Percentiles rank a stretch among this genome's conserved stretches.
These are phyloP conservation scores for Cercophora samala DNA, from an alignment of 495 filamentous ascomycete genomes.

Conservation along the genomic window DNA sequence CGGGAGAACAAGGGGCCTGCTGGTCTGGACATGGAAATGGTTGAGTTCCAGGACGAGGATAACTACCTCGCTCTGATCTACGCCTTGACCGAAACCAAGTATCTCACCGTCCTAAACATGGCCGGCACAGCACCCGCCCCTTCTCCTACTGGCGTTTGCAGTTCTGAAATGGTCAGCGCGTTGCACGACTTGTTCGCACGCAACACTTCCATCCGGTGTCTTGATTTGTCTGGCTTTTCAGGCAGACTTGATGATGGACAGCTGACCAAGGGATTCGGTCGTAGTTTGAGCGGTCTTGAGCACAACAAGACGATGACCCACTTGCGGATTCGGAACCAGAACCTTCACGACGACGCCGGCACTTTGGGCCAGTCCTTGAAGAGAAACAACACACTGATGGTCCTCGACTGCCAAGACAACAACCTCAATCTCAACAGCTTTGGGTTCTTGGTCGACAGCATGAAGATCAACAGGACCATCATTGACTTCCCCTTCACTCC, in stretches of 20 bases:
- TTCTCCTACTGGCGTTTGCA: slow-evolving; percentile 51
- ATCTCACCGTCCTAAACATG: slow-evolving; percentile 77
- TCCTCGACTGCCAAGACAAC: slow-evolving; percentile 44
- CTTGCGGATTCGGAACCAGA: slow-evolving; percentile 66
- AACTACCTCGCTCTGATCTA: slow-evolving; percentile 70
- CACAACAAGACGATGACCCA: slow-evolving; percentile 71
- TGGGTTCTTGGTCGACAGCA: slow-evolving; percentile 31
- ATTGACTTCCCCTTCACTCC: slow-evolving; percentile 29
- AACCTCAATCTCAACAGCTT: slow-evolving; percentile 40
- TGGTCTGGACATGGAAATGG: slow-evolving; percentile 74
- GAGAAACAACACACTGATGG: slow-evolving; percentile 24
- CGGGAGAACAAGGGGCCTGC: slow-evolving; percentile 61
- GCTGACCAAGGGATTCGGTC: slow-evolving; percentile 76
- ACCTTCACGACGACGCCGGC: slow-evolving; percentile 44
- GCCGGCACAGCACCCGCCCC: slow-evolving; percentile 82
- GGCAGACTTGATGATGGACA: slow-evolving; percentile 82
- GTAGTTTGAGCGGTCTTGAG: slow-evolving; percentile 71
- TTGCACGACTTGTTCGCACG: slow-evolving; percentile 71
- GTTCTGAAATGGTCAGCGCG: slow-evolving; percentile 68
- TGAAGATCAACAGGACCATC: slow-evolving; percentile 28
- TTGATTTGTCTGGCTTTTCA: slow-evolving; percentile 88
- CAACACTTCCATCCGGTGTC: slow-evolving; percentile 70
- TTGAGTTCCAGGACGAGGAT: slow-evolving; percentile 74
- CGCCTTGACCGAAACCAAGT: slow-evolving; percentile 68
- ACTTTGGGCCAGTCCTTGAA: slow-evolving; percentile 49